Percentiles rank a stretch among this genome's conserved stretches.
Conservation (phyloP, 2,329 filamentous ascomycete genomes). For the Hymenoscyphus infarciens region DNA sequence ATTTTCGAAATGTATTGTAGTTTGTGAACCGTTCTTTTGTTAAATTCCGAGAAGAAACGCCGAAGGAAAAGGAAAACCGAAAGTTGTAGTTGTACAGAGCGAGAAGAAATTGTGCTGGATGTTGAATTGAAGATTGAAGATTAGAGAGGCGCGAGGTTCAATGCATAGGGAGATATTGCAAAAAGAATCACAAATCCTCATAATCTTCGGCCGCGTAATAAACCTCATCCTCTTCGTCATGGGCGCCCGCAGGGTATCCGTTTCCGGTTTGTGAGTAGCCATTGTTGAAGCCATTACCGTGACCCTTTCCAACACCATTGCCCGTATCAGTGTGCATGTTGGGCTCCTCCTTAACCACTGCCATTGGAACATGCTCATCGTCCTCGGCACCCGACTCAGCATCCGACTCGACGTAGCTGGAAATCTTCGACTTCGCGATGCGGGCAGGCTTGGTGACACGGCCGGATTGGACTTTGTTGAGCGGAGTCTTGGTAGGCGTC, state of each 20-base stretch:
- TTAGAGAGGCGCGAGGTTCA: background rate
- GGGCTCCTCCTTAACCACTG: slow-evolving; percentile 2
- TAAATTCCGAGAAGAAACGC: background rate
- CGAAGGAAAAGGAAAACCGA: background rate
- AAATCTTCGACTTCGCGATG: background rate
- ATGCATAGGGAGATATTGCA: background rate
- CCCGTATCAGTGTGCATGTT: background rate
- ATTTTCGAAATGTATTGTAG: background rate
- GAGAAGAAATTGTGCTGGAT: background rate
- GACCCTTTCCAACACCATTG: background rate
- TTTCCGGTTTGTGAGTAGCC: background rate
- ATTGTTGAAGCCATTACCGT: background rate
- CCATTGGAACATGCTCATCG: slow-evolving; percentile 12
- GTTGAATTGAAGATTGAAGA: background rate
- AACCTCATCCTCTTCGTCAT: background rate
- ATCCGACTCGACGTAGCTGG: background rate
- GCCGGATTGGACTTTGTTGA: slow-evolving; percentile 14
- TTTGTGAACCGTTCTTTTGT: background rate
- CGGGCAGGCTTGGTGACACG: slow-evolving; percentile 22
- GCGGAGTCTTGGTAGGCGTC: slow-evolving; percentile 18
- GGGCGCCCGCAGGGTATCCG: background rate
- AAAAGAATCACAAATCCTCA: background rate
- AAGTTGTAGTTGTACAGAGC: background rate
- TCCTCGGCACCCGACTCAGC: slow-evolving; percentile 3
- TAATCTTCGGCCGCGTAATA: background rate